These are phyloP conservation scores for Hypoxylon sp. DNA, from an alignment of 2,329 filamentous ascomycete species.

Conservation along the genomic window DNA sequence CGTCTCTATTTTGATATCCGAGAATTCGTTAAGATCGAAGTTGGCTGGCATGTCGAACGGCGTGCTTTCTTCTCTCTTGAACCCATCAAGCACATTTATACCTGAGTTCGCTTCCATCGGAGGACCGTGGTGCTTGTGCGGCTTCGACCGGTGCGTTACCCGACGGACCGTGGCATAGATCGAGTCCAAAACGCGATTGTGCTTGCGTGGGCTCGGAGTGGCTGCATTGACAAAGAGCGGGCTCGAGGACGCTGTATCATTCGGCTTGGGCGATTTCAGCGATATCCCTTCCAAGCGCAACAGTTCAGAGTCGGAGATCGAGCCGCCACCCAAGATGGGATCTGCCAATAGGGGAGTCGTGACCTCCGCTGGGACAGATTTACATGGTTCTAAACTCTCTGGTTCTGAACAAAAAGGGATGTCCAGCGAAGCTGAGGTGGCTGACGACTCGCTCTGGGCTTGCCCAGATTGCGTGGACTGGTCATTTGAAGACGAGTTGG, in stretches of 20 bases:
- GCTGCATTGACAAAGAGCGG: slow-evolving; percentile 47
- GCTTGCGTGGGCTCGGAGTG: slow-evolving; percentile 46
- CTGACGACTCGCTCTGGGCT: slow-evolving; percentile 35
- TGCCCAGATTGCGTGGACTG: slow-evolving; percentile 38
- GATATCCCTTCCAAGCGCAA: slow-evolving; percentile 62
- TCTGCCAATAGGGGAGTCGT: slow-evolving; percentile 40
- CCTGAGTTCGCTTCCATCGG: slow-evolving; percentile 15
- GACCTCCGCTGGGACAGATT: slow-evolving; percentile 34
- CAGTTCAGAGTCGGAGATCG: slow-evolving; percentile 63
- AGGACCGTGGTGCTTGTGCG: slow-evolving; percentile 19
- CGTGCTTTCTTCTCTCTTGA: slow-evolving; percentile 20
- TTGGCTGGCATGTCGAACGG: slow-evolving; percentile 8
- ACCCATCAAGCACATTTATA: slow-evolving; percentile 29
- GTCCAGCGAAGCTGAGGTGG: slow-evolving; percentile 24
- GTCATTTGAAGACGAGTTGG: slow-evolving; percentile 41
- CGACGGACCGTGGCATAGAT: slow-evolving; percentile 49
- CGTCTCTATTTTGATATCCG: slow-evolving; percentile 33
- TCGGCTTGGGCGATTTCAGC: slow-evolving; percentile 52
- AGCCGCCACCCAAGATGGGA: slow-evolving; percentile 52
- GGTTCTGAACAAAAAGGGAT: slow-evolving; percentile 26
- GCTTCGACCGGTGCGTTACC: slow-evolving; percentile 44
- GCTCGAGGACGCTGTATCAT: slow-evolving; percentile 45
- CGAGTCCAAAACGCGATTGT: slow-evolving; percentile 47
- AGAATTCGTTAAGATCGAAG: slow-evolving; percentile 35
- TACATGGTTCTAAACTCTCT: slow-evolving; percentile 25